Evolutionary conservation across 257 asterid species (phyloP), one percentile per base, ranked within the genome.

Genomic region (Solanum medicagineum): DNA sequence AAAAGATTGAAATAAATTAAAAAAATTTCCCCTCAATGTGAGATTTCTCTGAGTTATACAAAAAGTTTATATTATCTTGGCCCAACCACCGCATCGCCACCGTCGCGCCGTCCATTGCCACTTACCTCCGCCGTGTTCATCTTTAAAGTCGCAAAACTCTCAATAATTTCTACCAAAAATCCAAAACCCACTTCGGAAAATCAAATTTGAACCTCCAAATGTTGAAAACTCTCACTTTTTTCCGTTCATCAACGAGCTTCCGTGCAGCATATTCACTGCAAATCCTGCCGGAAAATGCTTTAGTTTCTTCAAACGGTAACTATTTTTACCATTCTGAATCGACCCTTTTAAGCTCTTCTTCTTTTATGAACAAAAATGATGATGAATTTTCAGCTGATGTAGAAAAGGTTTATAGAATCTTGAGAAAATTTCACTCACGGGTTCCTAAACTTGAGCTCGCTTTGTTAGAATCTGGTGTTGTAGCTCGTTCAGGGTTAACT

Each of bases 371-470:
- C 42, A 63, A 24, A 24, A 85, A 83, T 60, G 87, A 82, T n/a
- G 98, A 96, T 86, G 98, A 94, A 42, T 93, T 92, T 87, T 88
- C 93, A 17, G 88, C 90, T 77, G 99, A 96, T 85, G 98, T 96
- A 80, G 98, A 96, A 83, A 96, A 88, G 90, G 84, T 93, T 4
- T 94, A 94, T 80, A 89, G 92, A 85, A 94, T 93, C 5, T 88
- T 96, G 55, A 91, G 92, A 63, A 94, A 92, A 54, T 94, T 93
- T 65, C 95, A 94, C 86, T 92, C 98, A 20, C 89, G 95, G 85
- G 95, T 92, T 79, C 97, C 97, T 9, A 96, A 93, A 86, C 87
- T 95, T 86, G 98, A 96, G 87, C 98, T 93, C 89, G 98, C 99
- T 80, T 89, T 96, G 89, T 89, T 88, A 51, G 92, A 94, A 87